Base-by-base conservation (phyloP, 2,329 filamentous ascomycete species). In the Acrocalymma vagum region DNA sequence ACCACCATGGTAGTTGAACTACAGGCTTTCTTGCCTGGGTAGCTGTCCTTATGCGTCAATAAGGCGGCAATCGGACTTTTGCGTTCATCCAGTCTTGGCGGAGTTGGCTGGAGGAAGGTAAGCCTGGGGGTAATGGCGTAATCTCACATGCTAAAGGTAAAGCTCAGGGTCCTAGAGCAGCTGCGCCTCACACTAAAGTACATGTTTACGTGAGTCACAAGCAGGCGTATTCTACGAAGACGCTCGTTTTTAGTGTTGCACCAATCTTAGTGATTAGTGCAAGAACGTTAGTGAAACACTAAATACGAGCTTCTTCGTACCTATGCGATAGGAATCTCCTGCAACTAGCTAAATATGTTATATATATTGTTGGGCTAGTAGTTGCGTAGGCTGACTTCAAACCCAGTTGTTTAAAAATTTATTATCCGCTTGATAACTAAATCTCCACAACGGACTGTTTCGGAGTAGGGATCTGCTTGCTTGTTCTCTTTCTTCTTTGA, bases 61-160 rank as follows among this genome's bases (percentile, higher is more conserved):
- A n/a, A n/a, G n/a, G n/a, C n/a, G n/a, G n/a, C n/a, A n/a, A n/a
- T n/a, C n/a, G n/a, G n/a, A n/a, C n/a, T n/a, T n/a, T n/a, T n/a
- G n/a, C n/a, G n/a, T n/a, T n/a, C n/a, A n/a, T n/a, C n/a, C n/a
- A n/a, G n/a, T n/a, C n/a, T n/a, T n/a, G n/a, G n/a, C n/a, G n/a
- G n/a, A n/a, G n/a, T n/a, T n/a, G n/a, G n/a, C n/a, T n/a, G n/a
- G n/a, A n/a, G n/a, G n/a, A n/a, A n/a, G n/a, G n/a, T n/a, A n/a
- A n/a, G n/a, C n/a, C n/a, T n/a, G n/a, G n/a, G n/a, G n/a, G n/a
- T n/a, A n/a, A n/a, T n/a, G n/a, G 29, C 29, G 16, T 31, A 31
- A 31, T 31, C 18, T 31, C 29, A 31, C 29, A 31, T 31, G 29
- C 29, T 9, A 31, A 31, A 31, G 29, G 29, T 31, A 18, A 31